phyloP scores from a whole-genome alignment of 2,329 filamentous ascomycete genomes.

The Scopulariopsis brevicaulis region DNA sequence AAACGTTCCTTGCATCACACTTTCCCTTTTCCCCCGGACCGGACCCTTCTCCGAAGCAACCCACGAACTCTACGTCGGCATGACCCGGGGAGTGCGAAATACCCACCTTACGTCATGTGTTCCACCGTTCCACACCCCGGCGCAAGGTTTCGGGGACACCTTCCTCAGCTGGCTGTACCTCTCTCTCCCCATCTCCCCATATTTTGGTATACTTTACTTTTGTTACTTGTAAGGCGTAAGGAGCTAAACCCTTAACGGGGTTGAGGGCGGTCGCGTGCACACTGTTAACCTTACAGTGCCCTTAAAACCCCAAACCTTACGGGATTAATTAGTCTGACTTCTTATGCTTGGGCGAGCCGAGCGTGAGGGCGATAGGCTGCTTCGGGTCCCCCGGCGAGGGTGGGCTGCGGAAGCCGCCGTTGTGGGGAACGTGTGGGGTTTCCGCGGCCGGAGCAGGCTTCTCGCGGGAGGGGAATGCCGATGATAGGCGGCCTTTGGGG shows the following conservation, averaged over 20 bases:
- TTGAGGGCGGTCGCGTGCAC: no score
- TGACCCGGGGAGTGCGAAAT: background rate
- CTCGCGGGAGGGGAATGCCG: background rate
- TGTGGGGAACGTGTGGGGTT: background rate
- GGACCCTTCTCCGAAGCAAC: background rate
- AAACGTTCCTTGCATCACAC: background rate
- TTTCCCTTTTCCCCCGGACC: background rate
- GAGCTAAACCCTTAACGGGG: no score
- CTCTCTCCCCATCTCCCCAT: no score
- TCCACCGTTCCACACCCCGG: background rate
- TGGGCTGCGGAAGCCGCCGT: slow-evolving; percentile 1
- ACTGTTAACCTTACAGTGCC: no score
- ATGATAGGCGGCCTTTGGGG: slow-evolving; percentile 1
- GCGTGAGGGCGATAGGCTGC: no score
- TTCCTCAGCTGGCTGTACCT: no score
- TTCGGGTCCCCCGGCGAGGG: background rate
- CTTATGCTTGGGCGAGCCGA: no score
- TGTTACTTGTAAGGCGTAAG: no score
- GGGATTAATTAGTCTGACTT: no score
- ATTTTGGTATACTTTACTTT: no score
- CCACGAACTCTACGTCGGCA: background rate
- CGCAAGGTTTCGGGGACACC: no score
- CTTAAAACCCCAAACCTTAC: no score
- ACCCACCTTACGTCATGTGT: background rate
- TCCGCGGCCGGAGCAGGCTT: background rate